Percentiles rank a stretch among this genome's conserved stretches.
These are phyloP conservation scores for Chytridiales sp. DNA, from an alignment of 371 early-diverging fungal genomes.

Conservation along the genomic window DNA sequence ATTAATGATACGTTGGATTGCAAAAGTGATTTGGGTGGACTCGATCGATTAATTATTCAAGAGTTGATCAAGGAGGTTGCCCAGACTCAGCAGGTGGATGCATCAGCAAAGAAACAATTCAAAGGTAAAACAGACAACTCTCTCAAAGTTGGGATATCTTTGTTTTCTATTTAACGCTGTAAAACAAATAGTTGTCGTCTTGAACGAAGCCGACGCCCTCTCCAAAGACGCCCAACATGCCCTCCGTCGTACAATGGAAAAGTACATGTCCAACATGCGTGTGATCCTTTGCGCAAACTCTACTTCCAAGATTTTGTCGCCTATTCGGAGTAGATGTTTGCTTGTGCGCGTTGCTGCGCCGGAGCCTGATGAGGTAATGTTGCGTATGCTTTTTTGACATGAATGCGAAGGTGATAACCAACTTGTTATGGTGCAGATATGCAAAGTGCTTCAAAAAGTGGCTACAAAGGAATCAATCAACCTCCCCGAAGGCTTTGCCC, in stretches of 20 bases:
- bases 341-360: slow-evolving; percentile 88
- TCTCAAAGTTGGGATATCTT: not conserved
- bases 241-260: slow-evolving; percentile 99
- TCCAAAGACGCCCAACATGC: slow-evolving; percentile 97
- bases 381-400: not conserved
- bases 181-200: slow-evolving; percentile 76
- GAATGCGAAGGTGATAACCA: not conserved
- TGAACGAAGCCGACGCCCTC: slow-evolving; percentile 95
- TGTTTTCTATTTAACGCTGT: not conserved
- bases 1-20: not conserved
- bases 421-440: slow-evolving; percentile 47
- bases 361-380: slow-evolving; percentile 60
- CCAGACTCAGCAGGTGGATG: slow-evolving; percentile 95
- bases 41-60: slow-evolving; percentile 96
- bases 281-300: slow-evolving; percentile 92
- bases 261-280: slow-evolving; percentile 91
- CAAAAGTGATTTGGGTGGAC: slow-evolving; percentile 82
- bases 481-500: slow-evolving; percentile 66
- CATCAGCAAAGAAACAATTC: slow-evolving; percentile 75
- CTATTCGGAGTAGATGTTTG: slow-evolving; percentile 95
- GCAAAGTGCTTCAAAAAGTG: slow-evolving; percentile 64
- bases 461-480: slow-evolving; percentile 74
- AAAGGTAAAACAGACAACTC: slow-evolving; percentile 61
- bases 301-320: slow-evolving; percentile 90
- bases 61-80: slow-evolving; percentile 97